Evolutionary conservation across 805 yeast species (phyloP).

Genomic region (Ogataea minuta): DNA sequence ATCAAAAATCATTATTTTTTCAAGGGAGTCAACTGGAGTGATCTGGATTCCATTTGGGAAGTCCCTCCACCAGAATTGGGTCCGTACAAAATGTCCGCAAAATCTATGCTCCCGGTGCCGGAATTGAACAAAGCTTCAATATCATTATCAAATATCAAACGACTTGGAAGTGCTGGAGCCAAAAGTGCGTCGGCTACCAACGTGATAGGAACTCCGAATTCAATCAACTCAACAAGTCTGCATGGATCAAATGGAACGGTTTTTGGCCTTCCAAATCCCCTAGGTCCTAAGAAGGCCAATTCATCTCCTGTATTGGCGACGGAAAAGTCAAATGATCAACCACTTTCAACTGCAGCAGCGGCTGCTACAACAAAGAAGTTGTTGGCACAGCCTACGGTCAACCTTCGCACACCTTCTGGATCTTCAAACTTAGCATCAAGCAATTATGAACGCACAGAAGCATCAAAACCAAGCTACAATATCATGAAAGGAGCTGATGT

Average conservation of each 20-base stretch:
- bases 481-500: neutral
- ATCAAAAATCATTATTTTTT: slow-evolving; percentile 68
- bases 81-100: slow-evolving; percentile 72
- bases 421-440: neutral
- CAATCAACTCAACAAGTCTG: slow-evolving; percentile 10
- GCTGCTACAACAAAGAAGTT: slow-evolving; percentile 22
- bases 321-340: slow-evolving; percentile 10
- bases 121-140: slow-evolving; percentile 36
- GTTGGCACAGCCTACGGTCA: slow-evolving; percentile 14
- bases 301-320: slow-evolving; percentile 21
- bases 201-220: slow-evolving; percentile 3
- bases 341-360: slow-evolving; percentile 24
- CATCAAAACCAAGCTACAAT: neutral
- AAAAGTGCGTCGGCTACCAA: slow-evolving; percentile 13
- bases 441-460: neutral
- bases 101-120: slow-evolving; percentile 76
- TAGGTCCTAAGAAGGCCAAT: slow-evolving; percentile 16
- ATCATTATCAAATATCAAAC: slow-evolving; percentile 8
- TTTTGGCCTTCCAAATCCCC: slow-evolving; percentile 24
- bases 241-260: slow-evolving; percentile 14
- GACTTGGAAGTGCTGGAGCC: slow-evolving; percentile 6
- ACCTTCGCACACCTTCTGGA: slow-evolving; percentile 8
- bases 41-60: slow-evolving; percentile 57
- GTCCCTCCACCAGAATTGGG: slow-evolving; percentile 59
- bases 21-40: slow-evolving; percentile 51